Evolutionary conservation across 2,329 filamentous ascomycete species (phyloP).

Genomic region (Lizonia empirigonia): DNA sequence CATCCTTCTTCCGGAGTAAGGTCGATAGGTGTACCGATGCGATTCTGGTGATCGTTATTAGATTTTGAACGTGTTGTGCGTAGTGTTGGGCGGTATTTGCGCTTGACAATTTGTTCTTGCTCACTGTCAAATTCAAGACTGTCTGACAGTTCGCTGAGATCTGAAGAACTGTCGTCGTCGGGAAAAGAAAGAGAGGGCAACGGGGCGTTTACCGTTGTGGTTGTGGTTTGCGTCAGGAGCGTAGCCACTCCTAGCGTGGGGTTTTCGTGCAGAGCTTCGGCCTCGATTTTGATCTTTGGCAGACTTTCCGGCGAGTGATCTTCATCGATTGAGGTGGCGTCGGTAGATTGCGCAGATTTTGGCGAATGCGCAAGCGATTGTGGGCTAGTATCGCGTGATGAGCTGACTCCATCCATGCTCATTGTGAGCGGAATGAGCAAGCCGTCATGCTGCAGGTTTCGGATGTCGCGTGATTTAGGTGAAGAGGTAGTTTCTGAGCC

Average conservation of each 20-base stretch:
- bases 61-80: constrained; percentile 47
- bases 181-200: constrained; percentile 34
- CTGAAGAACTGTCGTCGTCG: constrained; percentile 44
- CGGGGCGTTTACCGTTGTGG: constrained; percentile 38
- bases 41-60: constrained; percentile 34
- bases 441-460: constrained; percentile 41
- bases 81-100: constrained; percentile 35
- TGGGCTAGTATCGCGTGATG: constrained; percentile 39
- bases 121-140: constrained; percentile 48
- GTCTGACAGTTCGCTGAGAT: constrained; percentile 49
- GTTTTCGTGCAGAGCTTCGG: constrained; percentile 26
- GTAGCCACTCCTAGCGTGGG: constrained; percentile 38
- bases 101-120: constrained; percentile 43
- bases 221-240: constrained; percentile 35
- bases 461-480: constrained; percentile 30
- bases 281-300: constrained; percentile 31
- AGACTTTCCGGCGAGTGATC: constrained; percentile 24
- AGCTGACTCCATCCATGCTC: constrained; percentile 34
- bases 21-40: constrained; percentile 38
- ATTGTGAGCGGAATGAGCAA: constrained; percentile 38
- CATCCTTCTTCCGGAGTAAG: constrained; percentile 30
- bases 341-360: constrained; percentile 45
- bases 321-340: constrained; percentile 47
- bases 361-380: constrained; percentile 41
- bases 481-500: constrained; percentile 27